phyloP scores from a whole-genome alignment of 352 stramenopile species.

The Globisporangium paddicum region DNA sequence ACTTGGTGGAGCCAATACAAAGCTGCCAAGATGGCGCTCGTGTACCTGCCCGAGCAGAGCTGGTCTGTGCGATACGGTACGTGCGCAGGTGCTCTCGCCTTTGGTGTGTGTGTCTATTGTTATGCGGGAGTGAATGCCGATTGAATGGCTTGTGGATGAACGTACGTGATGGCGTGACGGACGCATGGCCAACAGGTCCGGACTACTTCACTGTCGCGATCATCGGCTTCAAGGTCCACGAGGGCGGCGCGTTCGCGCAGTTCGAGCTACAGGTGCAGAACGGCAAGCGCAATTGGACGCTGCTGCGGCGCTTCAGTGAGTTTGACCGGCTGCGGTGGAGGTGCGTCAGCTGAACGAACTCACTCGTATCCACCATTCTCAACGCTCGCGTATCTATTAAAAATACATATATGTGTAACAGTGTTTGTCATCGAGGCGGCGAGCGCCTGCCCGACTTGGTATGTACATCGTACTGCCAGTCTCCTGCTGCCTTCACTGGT shows the following conservation, averaged over 20 bases:
- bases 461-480: neutral
- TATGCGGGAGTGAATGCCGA: neutral
- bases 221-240: conserved; percentile 43
- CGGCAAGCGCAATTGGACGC: conserved; percentile 59
- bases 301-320: conserved; percentile 68
- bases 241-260: conserved; percentile 39
- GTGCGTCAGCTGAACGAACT: conserved; percentile 23
- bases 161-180: neutral
- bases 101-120: neutral
- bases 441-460: conserved; percentile 38
- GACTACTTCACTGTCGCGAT: conserved; percentile 77
- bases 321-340: conserved; percentile 51
- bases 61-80: conserved; percentile 74
- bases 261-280: conserved; percentile 74
- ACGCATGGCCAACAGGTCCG: conserved; percentile 24
- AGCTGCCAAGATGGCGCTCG: conserved; percentile 46
- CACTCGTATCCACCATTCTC: neutral
- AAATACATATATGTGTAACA: conserved; percentile 9
- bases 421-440: conserved; percentile 43
- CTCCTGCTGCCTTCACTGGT: neutral
- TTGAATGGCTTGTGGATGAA: neutral
- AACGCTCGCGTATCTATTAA: neutral
- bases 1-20: too few relatives aligned
- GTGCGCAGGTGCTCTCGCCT: conserved; percentile 2
- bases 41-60: conserved; percentile 63